These are phyloP conservation scores for Phaeosphaeriaceae sp. DNA, from an alignment of 2,329 filamentous ascomycete species.

Conservation along the genomic window DNA sequence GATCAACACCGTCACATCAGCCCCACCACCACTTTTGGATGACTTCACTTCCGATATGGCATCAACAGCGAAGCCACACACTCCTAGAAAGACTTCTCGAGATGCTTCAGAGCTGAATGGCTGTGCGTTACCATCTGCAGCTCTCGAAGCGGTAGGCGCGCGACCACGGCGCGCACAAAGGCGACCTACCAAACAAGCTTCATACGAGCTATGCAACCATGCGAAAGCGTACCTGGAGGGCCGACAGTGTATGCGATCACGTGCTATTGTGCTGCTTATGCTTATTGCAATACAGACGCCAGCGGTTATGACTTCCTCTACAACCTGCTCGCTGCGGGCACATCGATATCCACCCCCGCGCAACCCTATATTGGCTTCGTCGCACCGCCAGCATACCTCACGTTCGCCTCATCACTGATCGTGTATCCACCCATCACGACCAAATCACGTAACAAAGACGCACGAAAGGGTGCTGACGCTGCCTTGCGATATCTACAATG, in stretches of 20 bases:
- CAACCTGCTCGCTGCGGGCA: conserved; percentile 40
- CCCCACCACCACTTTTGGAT: neutral
- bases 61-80: neutral
- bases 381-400: conserved; percentile 75
- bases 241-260: conserved; percentile 33
- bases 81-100: neutral
- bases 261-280: neutral
- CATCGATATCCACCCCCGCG: conserved; percentile 42
- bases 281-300: conserved; percentile 28
- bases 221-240: conserved; percentile 46
- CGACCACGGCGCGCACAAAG: conserved; percentile 34
- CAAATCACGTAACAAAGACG: conserved; percentile 67
- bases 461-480: conserved; percentile 67
- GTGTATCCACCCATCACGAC: conserved; percentile 83
- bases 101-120: neutral
- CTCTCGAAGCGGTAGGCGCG: conserved; percentile 30
- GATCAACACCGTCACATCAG: neutral
- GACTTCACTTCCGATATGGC: neutral
- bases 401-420: conserved; percentile 80
- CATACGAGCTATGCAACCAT: conserved; percentile 46
- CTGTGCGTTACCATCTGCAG: conserved; percentile 4
- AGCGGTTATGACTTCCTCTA: conserved; percentile 45
- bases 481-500: conserved; percentile 75
- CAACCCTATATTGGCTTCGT: conserved; percentile 61
- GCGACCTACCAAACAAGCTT: conserved; percentile 40